Evolutionary conservation across 148 eudicot genomes (phyloP).

Genomic region (Mesembryanthemum crystallinum): DNA sequence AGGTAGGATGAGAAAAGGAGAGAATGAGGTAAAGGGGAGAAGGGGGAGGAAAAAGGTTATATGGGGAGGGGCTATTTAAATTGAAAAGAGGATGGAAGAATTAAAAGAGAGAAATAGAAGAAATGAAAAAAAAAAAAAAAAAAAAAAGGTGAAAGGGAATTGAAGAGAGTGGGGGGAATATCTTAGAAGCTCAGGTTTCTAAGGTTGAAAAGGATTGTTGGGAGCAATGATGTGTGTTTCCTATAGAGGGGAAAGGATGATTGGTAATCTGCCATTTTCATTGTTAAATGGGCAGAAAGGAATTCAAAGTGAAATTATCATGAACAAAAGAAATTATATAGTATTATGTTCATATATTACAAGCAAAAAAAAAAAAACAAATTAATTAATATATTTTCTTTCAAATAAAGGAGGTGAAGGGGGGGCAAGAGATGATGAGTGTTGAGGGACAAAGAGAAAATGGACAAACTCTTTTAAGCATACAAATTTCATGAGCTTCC

Average conservation of each 20-base stretch:
- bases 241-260: slow-evolving; percentile 88
- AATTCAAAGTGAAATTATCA: slow-evolving; percentile 15
- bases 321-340: slow-evolving; percentile 5
- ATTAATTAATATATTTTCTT: slow-evolving; percentile 4
- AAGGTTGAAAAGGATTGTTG: slow-evolving; percentile 85
- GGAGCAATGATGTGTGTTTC: slow-evolving; percentile 98
- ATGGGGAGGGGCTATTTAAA: slow-evolving; percentile 34
- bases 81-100: slow-evolving; percentile 13
- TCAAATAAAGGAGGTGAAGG: background rate
- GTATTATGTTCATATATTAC: background rate
- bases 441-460: slow-evolving; percentile 22
- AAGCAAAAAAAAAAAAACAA: slow-evolving; percentile 17
- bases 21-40: background rate
- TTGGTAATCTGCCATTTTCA: slow-evolving; percentile 87
- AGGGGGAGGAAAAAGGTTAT: slow-evolving; percentile 23
- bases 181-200: slow-evolving; percentile 82
- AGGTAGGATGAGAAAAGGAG: background rate
- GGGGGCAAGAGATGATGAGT: slow-evolving; percentile 18
- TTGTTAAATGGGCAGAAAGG: slow-evolving; percentile 54
- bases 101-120: slow-evolving; percentile 7
- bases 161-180: slow-evolving; percentile 33
- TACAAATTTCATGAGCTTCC: slow-evolving; percentile 56
- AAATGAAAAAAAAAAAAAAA: slow-evolving; percentile 2
- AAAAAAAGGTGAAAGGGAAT: slow-evolving; percentile 12
- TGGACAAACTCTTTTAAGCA: slow-evolving; percentile 36